A percentile compares a stretch with the other conserved stretches of the same genome.
Conservation (phyloP, 169 alveolate species). For the Toxoplasma gondii region DNA sequence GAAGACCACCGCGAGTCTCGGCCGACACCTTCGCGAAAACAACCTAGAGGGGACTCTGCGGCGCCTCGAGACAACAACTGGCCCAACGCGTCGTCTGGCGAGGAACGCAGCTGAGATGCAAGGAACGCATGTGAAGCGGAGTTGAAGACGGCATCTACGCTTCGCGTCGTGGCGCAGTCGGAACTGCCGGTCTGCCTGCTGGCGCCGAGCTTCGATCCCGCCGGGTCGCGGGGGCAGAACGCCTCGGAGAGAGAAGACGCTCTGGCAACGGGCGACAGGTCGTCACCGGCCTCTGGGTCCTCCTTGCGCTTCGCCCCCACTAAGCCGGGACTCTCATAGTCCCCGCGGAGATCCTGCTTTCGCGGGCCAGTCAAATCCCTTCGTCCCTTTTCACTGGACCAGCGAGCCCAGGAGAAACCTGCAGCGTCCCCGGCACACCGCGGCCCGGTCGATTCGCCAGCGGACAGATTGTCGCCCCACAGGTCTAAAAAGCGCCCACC, state of each 20-base stretch:
- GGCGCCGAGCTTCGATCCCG: background rate
- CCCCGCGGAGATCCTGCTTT: background rate
- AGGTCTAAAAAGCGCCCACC: background rate
- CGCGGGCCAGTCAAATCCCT: background rate
- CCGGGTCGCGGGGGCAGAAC: background rate
- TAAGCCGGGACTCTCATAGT: background rate
- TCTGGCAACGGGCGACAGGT: background rate
- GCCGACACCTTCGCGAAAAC: background rate
- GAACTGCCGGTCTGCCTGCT: background rate
- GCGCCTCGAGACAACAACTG: background rate
- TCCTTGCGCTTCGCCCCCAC: background rate
- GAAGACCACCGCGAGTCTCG: background rate
- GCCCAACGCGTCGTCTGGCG: no score
- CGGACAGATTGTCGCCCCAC: background rate
- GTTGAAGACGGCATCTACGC: background rate
- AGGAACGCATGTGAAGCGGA: background rate
- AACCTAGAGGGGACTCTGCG: background rate
- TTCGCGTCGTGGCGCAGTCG: background rate
- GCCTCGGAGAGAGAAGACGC: background rate
- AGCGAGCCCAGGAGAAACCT: background rate
- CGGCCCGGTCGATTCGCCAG: background rate
- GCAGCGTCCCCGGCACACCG: background rate
- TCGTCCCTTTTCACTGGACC: background rate
- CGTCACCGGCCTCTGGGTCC: background rate
- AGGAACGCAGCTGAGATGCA: background rate